These are phyloP conservation scores for Cercospora zeae-maydis DNA, from an alignment of 2,329 filamentous ascomycete genomes.

Conservation along the genomic window DNA sequence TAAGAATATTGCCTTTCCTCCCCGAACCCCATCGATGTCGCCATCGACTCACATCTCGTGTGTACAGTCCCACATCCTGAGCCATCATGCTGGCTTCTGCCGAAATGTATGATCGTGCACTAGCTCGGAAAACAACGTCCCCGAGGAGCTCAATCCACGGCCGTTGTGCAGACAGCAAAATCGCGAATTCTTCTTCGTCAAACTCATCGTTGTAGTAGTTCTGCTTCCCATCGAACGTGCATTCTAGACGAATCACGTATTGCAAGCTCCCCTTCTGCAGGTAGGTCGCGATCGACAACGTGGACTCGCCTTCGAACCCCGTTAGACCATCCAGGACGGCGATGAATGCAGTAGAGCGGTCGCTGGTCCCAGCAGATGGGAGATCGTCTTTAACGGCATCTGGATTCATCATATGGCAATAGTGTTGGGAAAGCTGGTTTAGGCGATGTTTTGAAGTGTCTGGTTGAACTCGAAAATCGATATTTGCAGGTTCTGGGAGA, in stretches of 20 bases:
- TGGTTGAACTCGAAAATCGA: conserved; percentile 4
- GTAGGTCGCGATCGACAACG: conserved; percentile 3
- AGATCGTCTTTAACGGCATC: background rate
- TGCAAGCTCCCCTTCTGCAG: background rate
- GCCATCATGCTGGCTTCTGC: conserved; percentile 6
- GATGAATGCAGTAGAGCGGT: background rate
- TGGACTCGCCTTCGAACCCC: background rate
- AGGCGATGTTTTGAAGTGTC: conserved; percentile 3
- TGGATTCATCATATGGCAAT: conserved; percentile 3
- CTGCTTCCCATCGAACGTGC: background rate
- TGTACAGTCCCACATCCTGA: background rate
- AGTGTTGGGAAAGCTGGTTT: background rate
- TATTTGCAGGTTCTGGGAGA: conserved; percentile 7
- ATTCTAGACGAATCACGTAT: background rate
- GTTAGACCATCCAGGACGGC: conserved; percentile 4
- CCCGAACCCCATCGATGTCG: conserved; percentile 1
- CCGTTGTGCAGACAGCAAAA: background rate
- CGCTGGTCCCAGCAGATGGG: background rate
- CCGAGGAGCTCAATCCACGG: conserved; percentile 12
- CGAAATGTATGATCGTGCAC: conserved; percentile 3
- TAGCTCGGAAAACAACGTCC: conserved; percentile 4
- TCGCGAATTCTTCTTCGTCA: background rate
- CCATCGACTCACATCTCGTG: background rate
- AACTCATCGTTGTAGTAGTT: conserved; percentile 3
- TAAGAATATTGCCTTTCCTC: background rate